Percentiles rank a stretch among this genome's conserved stretches.
These are phyloP conservation scores for Ogataea glucozyma DNA, from an alignment of 805 yeast genomes.

Conservation along the genomic window DNA sequence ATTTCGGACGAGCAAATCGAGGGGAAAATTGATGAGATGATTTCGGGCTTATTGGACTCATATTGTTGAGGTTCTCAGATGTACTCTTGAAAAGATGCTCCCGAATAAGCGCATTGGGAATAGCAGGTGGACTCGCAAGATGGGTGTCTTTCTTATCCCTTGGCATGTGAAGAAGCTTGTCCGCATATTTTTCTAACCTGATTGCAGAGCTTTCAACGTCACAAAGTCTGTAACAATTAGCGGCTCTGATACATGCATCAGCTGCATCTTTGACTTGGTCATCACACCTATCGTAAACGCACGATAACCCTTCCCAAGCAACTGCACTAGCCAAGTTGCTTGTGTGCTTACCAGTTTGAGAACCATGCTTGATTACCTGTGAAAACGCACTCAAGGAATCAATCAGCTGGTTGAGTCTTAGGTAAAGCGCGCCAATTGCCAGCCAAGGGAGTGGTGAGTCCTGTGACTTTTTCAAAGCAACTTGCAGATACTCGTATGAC, in stretches of 20 bases:
- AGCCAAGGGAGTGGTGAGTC: conserved; percentile 64
- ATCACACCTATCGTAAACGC: conserved; percentile 64
- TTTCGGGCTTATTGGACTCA: neutral
- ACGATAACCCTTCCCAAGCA: conserved; percentile 66
- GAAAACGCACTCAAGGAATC: conserved; percentile 70
- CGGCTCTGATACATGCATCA: conserved; percentile 57
- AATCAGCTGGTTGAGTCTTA: conserved; percentile 58
- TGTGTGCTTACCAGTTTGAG: conserved; percentile 43
- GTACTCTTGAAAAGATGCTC: neutral
- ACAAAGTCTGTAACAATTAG: conserved; percentile 48
- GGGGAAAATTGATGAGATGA: neutral
- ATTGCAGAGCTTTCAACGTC: conserved; percentile 45
- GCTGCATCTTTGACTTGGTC: conserved; percentile 60
- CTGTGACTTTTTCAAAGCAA: conserved; percentile 54
- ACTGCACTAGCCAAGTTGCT: conserved; percentile 43
- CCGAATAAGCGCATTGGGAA: conserved; percentile 2
- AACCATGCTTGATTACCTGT: conserved; percentile 57
- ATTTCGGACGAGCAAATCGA: neutral
- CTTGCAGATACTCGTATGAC: conserved; percentile 57
- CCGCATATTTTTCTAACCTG: conserved; percentile 46
- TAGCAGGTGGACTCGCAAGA: conserved; percentile 1
- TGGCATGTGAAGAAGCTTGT: conserved; percentile 29
- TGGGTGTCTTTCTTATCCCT: neutral
- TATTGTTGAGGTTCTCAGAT: neutral
- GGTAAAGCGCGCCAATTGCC: conserved; percentile 61